These are phyloP conservation scores for Cladosporium sp. DNA, from an alignment of 2,329 filamentous ascomycete genomes.

Conservation along the genomic window DNA sequence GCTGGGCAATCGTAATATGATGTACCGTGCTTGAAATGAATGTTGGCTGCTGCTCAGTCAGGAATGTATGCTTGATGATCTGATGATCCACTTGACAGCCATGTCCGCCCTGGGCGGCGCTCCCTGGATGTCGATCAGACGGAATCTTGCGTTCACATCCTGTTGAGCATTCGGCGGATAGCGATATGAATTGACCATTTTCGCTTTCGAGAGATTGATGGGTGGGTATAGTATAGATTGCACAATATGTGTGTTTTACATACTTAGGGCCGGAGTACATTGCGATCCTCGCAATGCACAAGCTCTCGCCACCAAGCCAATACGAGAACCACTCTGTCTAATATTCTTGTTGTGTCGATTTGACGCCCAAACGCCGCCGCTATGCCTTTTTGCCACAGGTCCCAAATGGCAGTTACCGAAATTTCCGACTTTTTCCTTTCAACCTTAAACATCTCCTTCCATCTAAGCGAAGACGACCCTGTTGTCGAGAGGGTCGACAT, in stretches of 20 bases:
- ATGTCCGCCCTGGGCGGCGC: no score
- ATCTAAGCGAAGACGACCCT: slow-evolving; percentile 68
- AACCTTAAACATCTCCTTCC: not conserved
- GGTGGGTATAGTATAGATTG: not conserved
- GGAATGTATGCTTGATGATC: no score
- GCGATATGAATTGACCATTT: no score
- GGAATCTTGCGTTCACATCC: no score
- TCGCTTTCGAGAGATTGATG: not conserved
- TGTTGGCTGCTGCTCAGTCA: no score
- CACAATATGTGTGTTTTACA: slow-evolving; percentile 2
- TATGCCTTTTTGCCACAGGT: slow-evolving; percentile 8
- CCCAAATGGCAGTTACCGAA: not conserved
- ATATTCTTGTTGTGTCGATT: not conserved
- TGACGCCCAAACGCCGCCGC: slow-evolving; percentile 12
- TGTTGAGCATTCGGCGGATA: no score
- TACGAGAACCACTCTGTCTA: not conserved
- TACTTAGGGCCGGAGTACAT: not conserved
- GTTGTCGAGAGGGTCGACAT: slow-evolving; percentile 69
- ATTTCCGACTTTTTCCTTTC: not conserved
- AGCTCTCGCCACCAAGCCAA: not conserved
- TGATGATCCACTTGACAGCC: no score
- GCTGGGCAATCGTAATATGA: no score
- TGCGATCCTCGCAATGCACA: not conserved
- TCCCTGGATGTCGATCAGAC: no score
- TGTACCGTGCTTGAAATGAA: no score